These are phyloP conservation scores for Syncephalastrum monosporum DNA, from an alignment of 371 early-diverging fungal genomes.

Conservation along the genomic window DNA sequence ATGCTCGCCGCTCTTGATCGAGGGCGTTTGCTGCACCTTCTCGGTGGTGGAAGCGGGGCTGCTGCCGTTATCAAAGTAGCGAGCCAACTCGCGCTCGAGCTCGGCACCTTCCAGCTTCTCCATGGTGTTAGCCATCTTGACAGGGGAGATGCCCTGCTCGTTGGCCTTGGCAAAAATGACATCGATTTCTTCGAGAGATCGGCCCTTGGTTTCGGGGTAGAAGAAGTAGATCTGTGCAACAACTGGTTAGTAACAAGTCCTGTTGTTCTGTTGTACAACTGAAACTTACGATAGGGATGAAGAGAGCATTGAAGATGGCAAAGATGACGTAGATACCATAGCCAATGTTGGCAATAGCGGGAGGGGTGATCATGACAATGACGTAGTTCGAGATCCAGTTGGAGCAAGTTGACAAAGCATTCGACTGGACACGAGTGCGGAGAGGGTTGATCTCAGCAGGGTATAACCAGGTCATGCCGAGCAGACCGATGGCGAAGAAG, in stretches of 20 bases:
- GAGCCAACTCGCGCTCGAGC: constrained; percentile 12
- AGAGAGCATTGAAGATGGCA: constrained; percentile 27
- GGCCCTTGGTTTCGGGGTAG: constrained; percentile 76
- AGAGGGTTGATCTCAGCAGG: constrained; percentile 57
- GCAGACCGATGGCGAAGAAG: constrained; percentile 54
- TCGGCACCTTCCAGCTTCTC: constrained; percentile 15
- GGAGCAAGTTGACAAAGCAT: constrained; percentile 50
- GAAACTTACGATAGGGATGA: constrained; percentile 24
- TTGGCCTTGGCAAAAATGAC: constrained; percentile 29
- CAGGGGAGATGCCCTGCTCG: constrained; percentile 15
- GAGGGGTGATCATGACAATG: constrained; percentile 32
- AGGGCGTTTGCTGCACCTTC: constrained; percentile 1
- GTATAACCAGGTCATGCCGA: constrained; percentile 47
- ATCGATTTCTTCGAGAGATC: constrained; percentile 61
- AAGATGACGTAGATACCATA: constrained; percentile 43
- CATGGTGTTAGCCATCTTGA: constrained; percentile 17
- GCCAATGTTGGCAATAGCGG: constrained; percentile 32
- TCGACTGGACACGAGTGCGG: constrained; percentile 29
- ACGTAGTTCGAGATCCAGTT: constrained; percentile 57
- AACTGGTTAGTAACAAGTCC: too few relatives aligned
- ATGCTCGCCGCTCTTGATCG: too few relatives aligned
- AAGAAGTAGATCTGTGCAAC: constrained; percentile 41
- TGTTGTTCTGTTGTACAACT: too few relatives aligned
- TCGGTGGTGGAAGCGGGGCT: background rate
- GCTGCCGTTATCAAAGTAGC: constrained; percentile 16